A percentile compares a stretch with the other conserved stretches of the same genome.
Evolutionary conservation across 2,329 filamentous ascomycete genomes (phyloP).

Genomic region (Aspergillus vadensis): DNA sequence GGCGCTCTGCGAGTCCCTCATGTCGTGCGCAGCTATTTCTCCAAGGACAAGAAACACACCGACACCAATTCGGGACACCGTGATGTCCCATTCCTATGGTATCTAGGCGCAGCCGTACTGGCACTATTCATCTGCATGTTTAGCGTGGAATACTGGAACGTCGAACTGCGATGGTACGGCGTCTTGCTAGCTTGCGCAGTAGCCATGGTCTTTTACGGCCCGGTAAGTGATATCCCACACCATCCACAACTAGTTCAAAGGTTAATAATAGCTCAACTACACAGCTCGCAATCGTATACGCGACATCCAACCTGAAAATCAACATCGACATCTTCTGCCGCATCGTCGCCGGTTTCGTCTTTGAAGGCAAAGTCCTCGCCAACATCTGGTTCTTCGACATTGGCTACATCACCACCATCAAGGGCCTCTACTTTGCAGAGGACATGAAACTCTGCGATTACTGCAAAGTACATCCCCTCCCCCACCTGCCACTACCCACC

Average conservation of each 20-base stretch:
- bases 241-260: too few species aligned
- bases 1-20: slow-evolving; percentile 4
- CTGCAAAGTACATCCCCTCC: slow-evolving; percentile 17
- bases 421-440: slow-evolving; percentile 30
- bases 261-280: too few species aligned
- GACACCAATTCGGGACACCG: slow-evolving; percentile 3
- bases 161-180: slow-evolving; percentile 30
- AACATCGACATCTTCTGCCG: slow-evolving; percentile 33
- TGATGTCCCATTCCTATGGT: slow-evolving; percentile 29
- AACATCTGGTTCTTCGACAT: slow-evolving; percentile 33
- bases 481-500: not conserved
- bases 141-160: slow-evolving; percentile 28
- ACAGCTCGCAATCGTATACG: slow-evolving; percentile 29
- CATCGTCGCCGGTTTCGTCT: slow-evolving; percentile 34
- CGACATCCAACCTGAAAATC: slow-evolving; percentile 30
- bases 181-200: slow-evolving; percentile 27
- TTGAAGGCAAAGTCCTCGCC: slow-evolving; percentile 34
- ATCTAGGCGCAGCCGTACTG: slow-evolving; percentile 16
- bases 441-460: slow-evolving; percentile 35
- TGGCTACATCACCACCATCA: slow-evolving; percentile 31
- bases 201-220: slow-evolving; percentile 26
- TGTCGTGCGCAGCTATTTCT: not conserved
- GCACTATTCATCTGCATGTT: slow-evolving; percentile 29
- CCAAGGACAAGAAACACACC: not conserved
- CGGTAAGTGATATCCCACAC: slow-evolving; percentile 16